Evolutionary conservation across 371 early-diverging fungal genomes (phyloP).

Genomic region (Mucor sp.): DNA sequence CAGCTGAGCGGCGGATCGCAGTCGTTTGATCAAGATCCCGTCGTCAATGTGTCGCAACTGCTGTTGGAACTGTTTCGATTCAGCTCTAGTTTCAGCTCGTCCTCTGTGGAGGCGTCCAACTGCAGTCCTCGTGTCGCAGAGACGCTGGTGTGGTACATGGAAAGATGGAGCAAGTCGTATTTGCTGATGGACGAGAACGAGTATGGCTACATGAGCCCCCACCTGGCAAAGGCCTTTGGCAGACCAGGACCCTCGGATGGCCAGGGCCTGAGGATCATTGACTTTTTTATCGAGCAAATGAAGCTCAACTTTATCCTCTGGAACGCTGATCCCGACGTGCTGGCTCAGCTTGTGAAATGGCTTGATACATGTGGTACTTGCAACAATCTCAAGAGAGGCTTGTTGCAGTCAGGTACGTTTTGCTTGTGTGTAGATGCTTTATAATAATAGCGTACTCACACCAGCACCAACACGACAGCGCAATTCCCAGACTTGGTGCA

Average conservation of each 20-base stretch:
- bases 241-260: conserved; percentile 59
- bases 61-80: conserved; percentile 54
- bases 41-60: conserved; percentile 53
- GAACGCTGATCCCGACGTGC: conserved; percentile 75
- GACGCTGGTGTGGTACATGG: conserved; percentile 75
- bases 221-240: conserved; percentile 60
- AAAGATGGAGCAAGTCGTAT: conserved; percentile 77
- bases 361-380: conserved; percentile 61
- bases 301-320: conserved; percentile 68
- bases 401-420: conserved; percentile 61
- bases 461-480: conserved; percentile 22
- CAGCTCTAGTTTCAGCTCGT: conserved; percentile 39
- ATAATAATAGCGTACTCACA: not conserved
- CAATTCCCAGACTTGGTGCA: conserved; percentile 62
- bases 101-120: conserved; percentile 55
- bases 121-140: conserved; percentile 78
- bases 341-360: conserved; percentile 62
- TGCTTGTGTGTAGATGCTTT: not conserved
- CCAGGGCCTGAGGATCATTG: conserved; percentile 61
- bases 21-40: conserved; percentile 54
- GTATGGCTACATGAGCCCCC: conserved; percentile 59
- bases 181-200: conserved; percentile 65
- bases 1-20: conserved; percentile 62
- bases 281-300: conserved; percentile 64
- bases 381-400: conserved; percentile 48